phyloP scores from a whole-genome alignment of 1,139 yeast genomes.

The Candida labiduridarum region DNA sequence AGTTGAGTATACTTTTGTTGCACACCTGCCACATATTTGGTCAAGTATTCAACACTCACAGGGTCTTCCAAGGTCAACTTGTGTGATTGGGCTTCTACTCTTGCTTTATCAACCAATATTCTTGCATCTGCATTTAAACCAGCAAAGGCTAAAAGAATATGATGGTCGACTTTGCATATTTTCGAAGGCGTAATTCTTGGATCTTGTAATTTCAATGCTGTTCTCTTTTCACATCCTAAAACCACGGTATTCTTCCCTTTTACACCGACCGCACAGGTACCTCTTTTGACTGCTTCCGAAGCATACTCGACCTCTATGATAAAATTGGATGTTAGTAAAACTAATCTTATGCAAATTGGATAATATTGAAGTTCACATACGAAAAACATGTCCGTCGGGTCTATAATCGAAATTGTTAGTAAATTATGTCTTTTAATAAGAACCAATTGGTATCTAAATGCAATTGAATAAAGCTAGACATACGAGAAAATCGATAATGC shows the following conservation, averaged over 20 bases:
- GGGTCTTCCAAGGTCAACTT: constrained; percentile 92
- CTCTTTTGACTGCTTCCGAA: constrained; percentile 96
- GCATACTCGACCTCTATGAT: constrained; percentile 89
- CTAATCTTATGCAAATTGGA: neutral
- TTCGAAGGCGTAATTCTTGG: constrained; percentile 95
- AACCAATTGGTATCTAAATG: constrained; percentile 10
- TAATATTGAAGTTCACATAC: constrained; percentile 38
- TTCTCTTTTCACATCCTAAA: constrained; percentile 94
- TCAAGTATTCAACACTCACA: constrained; percentile 87
- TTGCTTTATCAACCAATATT: constrained; percentile 89
- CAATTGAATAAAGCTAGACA: constrained; percentile 28
- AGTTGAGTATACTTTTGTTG: constrained; percentile 98
- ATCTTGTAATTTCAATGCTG: constrained; percentile 92
- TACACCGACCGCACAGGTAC: constrained; percentile 97
- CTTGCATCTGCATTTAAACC: constrained; percentile 98
- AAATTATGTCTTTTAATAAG: neutral
- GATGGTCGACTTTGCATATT: constrained; percentile 89
- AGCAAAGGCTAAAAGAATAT: constrained; percentile 90
- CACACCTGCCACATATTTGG: constrained; percentile 94
- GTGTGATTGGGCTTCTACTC: constrained; percentile 97
- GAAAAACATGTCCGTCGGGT: constrained; percentile 99
- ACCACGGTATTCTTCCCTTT: constrained; percentile 89
- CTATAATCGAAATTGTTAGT: constrained; percentile 40
- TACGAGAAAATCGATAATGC: constrained; percentile 97
- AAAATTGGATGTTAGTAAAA: constrained; percentile 19